These are phyloP conservation scores for Cladosporium phlei DNA, from an alignment of 2,329 filamentous ascomycete genomes.

Conservation along the genomic window DNA sequence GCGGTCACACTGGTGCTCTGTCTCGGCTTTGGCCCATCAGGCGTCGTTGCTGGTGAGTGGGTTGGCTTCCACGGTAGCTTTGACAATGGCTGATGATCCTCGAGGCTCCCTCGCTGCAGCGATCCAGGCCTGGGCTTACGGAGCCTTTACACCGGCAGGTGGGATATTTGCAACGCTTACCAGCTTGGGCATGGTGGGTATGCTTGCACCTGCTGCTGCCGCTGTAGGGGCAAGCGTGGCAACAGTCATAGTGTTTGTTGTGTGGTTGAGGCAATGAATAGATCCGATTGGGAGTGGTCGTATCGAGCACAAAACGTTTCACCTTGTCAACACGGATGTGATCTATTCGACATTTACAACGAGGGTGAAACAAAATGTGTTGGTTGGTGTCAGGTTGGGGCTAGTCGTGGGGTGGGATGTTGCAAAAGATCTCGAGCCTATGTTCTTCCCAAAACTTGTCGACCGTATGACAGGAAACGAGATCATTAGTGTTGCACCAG, in stretches of 20 bases:
- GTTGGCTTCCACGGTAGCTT: not conserved
- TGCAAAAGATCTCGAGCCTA: no score
- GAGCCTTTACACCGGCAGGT: constrained; percentile 14
- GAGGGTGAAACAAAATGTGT: no score
- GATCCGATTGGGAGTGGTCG: no score
- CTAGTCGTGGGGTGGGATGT: no score
- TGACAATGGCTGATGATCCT: not conserved
- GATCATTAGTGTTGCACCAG: no score
- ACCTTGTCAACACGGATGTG: no score
- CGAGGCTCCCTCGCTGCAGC: constrained; percentile 13
- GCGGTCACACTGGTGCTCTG: constrained; percentile 5
- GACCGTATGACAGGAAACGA: no score
- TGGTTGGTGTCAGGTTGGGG: no score
- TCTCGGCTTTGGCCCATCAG: constrained; percentile 7
- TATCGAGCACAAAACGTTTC: no score
- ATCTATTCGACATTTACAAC: no score
- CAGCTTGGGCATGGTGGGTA: constrained; percentile 12
- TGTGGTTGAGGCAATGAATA: constrained; percentile 1
- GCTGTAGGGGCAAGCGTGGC: not conserved
- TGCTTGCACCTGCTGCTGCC: constrained; percentile 7
- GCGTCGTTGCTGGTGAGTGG: constrained; percentile 5
- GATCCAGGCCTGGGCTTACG: constrained; percentile 15
- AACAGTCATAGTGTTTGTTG: not conserved
- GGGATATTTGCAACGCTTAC: constrained; percentile 16
- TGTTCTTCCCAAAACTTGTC: no score